These are phyloP conservation scores for Gentiana dahurica DNA, from an alignment of 257 asterid species.

Conservation along the genomic window DNA sequence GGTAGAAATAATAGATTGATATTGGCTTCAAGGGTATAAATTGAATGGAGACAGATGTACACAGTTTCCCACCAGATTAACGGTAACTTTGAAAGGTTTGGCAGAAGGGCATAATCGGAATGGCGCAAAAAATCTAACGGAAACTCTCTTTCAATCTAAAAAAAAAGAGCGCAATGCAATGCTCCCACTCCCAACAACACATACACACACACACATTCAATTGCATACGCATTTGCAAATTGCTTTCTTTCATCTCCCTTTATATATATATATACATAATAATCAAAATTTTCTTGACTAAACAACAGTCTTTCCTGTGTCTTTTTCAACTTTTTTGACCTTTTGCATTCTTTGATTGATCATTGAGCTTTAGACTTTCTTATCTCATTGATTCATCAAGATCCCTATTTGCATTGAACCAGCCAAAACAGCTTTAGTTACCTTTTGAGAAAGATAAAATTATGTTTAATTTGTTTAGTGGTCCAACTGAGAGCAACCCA, in stretches of 20 bases:
- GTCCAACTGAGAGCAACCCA: constrained; percentile 18
- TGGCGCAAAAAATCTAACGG: constrained; percentile 13
- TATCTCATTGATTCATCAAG: constrained; percentile 26
- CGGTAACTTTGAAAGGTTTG: constrained; percentile 73
- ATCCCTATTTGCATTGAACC: constrained; percentile 10
- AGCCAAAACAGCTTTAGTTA: background rate
- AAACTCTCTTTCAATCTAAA: constrained; percentile 35
- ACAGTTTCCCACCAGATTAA: constrained; percentile 25
- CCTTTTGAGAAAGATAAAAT: background rate
- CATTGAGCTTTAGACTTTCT: constrained; percentile 36
- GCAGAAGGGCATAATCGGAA: constrained; percentile 61
- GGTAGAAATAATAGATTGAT: background rate
- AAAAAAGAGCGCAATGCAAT: constrained; percentile 4
- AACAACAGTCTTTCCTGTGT: constrained; percentile 22
- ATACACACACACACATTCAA: background rate
- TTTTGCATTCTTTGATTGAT: constrained; percentile 15
- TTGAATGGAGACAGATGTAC: constrained; percentile 21
- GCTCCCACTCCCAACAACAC: constrained; percentile 4
- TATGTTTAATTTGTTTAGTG: constrained; percentile 8
- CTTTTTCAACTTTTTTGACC: constrained; percentile 28
- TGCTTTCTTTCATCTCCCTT: constrained; percentile 16
- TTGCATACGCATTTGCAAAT: constrained; percentile 12
- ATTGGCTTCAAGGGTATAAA: constrained; percentile 2
- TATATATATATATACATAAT: constrained; percentile 23
- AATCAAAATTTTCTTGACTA: constrained; percentile 29